A percentile compares a stretch with the other conserved stretches of the same genome.
Conservation (phyloP, 371 early-diverging fungal genomes). For the Apophysomyces ossiformis region DNA sequence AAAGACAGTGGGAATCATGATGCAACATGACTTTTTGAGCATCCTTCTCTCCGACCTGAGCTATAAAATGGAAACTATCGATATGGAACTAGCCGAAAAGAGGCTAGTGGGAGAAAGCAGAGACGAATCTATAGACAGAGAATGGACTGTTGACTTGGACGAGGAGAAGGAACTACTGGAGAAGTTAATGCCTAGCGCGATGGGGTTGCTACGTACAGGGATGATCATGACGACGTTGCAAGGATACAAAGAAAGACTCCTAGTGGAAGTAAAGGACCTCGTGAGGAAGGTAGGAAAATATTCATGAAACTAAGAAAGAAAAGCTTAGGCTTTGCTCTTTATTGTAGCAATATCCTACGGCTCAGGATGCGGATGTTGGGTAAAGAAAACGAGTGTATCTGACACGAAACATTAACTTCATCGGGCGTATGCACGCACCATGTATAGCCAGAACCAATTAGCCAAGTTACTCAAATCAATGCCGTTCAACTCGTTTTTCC, state of each 20-base stretch:
- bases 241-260: conserved; percentile 70
- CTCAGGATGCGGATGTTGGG: neutral
- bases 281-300: conserved; percentile 65
- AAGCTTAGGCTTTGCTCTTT: neutral
- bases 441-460: conserved; percentile 21
- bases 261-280: conserved; percentile 74
- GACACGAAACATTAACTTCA: neutral
- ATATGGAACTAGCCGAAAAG: conserved; percentile 22
- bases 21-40: conserved; percentile 74
- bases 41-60: conserved; percentile 66
- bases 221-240: conserved; percentile 69
- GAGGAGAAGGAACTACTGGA: conserved; percentile 56
- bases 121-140: neutral
- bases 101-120: conserved; percentile 4
- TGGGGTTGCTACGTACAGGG: conserved; percentile 79
- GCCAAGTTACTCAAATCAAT: conserved; percentile 64
- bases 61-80: conserved; percentile 38
- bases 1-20: conserved; percentile 68
- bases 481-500: conserved; percentile 84
- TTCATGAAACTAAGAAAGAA: too few species aligned
- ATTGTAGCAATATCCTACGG: conserved; percentile 12
- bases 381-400: neutral
- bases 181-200: conserved; percentile 69
- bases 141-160: conserved; percentile 22
- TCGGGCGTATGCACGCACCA: neutral